These are phyloP conservation scores for Aquilaria yunnanensis DNA, from an alignment of 345 rosid species.

Conservation along the genomic window DNA sequence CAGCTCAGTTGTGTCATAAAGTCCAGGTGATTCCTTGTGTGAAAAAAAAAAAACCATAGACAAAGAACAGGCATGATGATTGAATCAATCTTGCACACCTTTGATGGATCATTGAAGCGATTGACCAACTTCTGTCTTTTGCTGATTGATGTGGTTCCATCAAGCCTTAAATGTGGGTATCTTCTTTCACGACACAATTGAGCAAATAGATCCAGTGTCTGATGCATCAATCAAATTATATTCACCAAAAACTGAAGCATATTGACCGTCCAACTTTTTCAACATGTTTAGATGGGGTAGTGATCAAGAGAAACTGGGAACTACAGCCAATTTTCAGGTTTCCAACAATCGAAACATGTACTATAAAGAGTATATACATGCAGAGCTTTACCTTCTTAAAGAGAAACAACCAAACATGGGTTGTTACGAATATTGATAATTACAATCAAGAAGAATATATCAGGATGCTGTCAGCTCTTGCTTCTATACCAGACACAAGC, in stretches of 20 bases:
- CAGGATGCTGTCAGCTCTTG: too few species aligned
- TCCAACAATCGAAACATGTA: background rate
- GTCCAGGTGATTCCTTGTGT: background rate
- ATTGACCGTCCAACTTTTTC: background rate
- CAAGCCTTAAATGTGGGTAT: constrained; percentile 89
- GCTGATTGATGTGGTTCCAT: constrained; percentile 91
- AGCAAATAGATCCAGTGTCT: constrained; percentile 97
- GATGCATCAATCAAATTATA: constrained; percentile 18
- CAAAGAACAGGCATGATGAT: background rate
- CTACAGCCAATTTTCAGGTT: background rate
- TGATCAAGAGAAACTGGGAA: background rate
- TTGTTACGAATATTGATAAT: too few species aligned
- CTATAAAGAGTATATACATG: too few species aligned
- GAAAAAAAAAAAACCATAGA: constrained; percentile 5
- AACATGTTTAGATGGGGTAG: too few species aligned
- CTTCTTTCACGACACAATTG: constrained; percentile 98
- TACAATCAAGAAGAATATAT: too few species aligned
- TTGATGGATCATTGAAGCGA: constrained; percentile 72
- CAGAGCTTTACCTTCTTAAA: too few species aligned
- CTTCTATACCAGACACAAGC: too few species aligned
- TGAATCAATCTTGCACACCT: constrained; percentile 35
- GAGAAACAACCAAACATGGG: too few species aligned
- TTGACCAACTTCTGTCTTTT: constrained; percentile 96
- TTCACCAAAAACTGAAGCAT: constrained; percentile 12
- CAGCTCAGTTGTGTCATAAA: constrained; percentile 9